Percentiles rank a stretch among this genome's conserved stretches.
Evolutionary conservation across 257 asterid species (phyloP).

Genomic region (Henckelia pumila): DNA sequence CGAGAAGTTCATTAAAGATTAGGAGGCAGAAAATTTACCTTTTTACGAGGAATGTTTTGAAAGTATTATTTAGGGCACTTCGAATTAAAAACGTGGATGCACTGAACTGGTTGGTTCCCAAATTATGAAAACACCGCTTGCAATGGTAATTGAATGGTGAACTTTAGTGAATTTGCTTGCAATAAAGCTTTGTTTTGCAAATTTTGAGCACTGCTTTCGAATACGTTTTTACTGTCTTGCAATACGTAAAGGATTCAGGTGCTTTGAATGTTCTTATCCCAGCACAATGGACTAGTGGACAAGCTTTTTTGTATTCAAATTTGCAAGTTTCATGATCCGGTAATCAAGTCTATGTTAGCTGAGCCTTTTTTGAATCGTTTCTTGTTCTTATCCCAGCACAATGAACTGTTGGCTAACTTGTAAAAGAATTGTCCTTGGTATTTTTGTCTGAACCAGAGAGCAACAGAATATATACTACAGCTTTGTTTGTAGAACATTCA

Average conservation of each 20-base stretch:
- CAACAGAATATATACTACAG: too few species aligned
- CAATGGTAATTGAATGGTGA: background rate
- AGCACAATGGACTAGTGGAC: too few species aligned
- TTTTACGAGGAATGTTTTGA: constrained; percentile 8
- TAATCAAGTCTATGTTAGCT: background rate
- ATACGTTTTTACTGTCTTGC: background rate
- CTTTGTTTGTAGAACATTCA: too few species aligned
- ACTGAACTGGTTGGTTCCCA: background rate
- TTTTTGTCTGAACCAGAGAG: too few species aligned
- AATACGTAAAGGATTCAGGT: background rate
- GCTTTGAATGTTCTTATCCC: background rate
- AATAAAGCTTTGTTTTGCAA: background rate
- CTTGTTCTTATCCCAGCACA: background rate
- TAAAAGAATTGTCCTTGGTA: too few species aligned
- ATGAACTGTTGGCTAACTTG: too few species aligned
- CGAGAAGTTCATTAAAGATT: constrained; percentile 63
- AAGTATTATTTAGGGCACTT: background rate
- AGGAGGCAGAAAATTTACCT: constrained; percentile 1
- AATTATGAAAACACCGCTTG: background rate
- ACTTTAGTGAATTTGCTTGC: background rate
- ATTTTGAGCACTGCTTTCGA: background rate
- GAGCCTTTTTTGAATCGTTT: background rate
- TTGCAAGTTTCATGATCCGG: background rate
- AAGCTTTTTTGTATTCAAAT: background rate
- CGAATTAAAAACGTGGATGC: background rate